Evolutionary conservation across 1,284 basidiomycete species (phyloP).

Genomic region (Trichosporon sp.): DNA sequence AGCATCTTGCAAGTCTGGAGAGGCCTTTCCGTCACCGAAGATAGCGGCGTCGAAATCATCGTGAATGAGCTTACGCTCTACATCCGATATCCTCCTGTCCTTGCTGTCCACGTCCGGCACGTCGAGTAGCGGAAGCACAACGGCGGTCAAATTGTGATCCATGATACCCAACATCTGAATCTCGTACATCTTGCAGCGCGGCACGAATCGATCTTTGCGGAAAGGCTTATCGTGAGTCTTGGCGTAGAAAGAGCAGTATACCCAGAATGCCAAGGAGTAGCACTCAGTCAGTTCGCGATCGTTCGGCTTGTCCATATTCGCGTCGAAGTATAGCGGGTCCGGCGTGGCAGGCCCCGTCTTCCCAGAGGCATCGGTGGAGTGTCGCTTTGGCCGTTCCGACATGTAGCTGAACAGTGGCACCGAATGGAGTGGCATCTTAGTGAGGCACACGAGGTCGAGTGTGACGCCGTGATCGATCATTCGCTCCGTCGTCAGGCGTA

Average conservation of each 20-base stretch:
- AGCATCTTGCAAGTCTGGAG: background rate
- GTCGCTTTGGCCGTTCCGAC: conserved; percentile 45
- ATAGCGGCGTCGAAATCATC: conserved; percentile 37
- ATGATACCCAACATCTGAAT: conserved; percentile 87
- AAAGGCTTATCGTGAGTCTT: conserved; percentile 58
- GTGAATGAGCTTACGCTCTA: conserved; percentile 27
- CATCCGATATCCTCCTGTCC: conserved; percentile 16
- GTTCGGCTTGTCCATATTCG: conserved; percentile 28
- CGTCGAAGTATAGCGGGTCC: conserved; percentile 78
- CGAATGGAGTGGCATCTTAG: conserved; percentile 87
- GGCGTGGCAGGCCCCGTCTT: conserved; percentile 41
- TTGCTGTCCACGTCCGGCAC: conserved; percentile 30
- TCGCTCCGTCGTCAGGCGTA: conserved; percentile 89
- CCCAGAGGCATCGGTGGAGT: conserved; percentile 6
- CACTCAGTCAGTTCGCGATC: conserved; percentile 40
- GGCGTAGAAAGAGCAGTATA: conserved; percentile 47
- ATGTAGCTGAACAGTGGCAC: conserved; percentile 77
- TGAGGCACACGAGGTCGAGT: conserved; percentile 80
- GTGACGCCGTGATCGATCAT: conserved; percentile 91
- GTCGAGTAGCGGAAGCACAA: conserved; percentile 67
- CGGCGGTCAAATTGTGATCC: conserved; percentile 81
- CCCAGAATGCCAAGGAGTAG: conserved; percentile 46
- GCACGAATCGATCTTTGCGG: conserved; percentile 79
- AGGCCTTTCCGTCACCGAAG: conserved; percentile 19
- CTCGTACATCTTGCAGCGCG: conserved; percentile 87